These are phyloP conservation scores for Tribonema minus DNA, from an alignment of 108 stramenopile genomes.

Conservation along the genomic window DNA sequence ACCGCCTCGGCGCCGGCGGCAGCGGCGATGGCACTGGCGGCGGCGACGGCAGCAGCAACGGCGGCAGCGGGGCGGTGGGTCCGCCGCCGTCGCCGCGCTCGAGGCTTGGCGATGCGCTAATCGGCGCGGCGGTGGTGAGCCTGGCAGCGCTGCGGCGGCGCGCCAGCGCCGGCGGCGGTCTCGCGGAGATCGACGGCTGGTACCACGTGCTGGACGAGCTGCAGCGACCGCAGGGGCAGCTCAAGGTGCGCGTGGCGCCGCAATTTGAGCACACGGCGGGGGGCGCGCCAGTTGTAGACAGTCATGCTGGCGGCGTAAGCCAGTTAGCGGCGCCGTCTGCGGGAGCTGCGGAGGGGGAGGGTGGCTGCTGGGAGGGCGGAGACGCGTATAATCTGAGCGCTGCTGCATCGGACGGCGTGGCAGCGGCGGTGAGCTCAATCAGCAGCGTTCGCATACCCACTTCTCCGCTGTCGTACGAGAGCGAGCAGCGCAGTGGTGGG, in stretches of 20 bases:
- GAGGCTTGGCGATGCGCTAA: slow-evolving; percentile 31
- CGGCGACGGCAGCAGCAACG: neutral
- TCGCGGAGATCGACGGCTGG: slow-evolving; percentile 32
- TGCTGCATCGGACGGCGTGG: no score
- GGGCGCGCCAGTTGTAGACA: no score
- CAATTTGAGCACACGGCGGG: no score
- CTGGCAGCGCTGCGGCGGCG: slow-evolving; percentile 22
- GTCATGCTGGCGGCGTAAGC: no score
- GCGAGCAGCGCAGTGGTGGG: no score
- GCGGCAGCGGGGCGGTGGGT: neutral
- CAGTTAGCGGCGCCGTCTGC: no score
- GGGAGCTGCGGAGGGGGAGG: no score
- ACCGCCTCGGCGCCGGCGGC: neutral
- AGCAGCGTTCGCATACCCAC: no score
- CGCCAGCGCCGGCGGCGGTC: neutral
- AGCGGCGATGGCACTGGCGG: neutral
- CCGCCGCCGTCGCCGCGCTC: neutral
- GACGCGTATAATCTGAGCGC: no score
- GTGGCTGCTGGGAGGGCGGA: no score
- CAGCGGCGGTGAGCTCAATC: no score
- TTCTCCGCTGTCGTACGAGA: no score
- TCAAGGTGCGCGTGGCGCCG: slow-evolving; percentile 18
- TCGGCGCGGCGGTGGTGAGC: slow-evolving; percentile 35
- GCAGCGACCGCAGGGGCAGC: slow-evolving; percentile 39
- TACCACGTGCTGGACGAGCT: slow-evolving; percentile 40